Percentiles rank a stretch among this genome's conserved stretches.
Evolutionary conservation across 2,329 filamentous ascomycete species (phyloP).

Genomic region (Venturiaceae sp.): DNA sequence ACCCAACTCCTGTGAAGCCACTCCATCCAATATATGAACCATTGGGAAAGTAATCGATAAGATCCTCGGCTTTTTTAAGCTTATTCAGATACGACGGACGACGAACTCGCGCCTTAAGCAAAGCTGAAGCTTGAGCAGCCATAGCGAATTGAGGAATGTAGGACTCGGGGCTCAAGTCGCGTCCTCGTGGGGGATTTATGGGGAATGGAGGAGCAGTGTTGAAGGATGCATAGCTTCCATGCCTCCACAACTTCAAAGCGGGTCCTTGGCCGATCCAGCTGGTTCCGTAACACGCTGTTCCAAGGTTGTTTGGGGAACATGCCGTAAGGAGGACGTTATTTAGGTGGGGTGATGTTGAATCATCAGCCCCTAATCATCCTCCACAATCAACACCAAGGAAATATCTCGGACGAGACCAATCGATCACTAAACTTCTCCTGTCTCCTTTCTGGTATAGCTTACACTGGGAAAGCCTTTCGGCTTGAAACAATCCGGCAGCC

Average conservation of each 20-base stretch:
- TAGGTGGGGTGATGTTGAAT: background rate
- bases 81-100: conserved; percentile 72
- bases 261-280: background rate
- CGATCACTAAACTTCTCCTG: too few relatives aligned
- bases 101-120: conserved; percentile 65
- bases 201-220: background rate
- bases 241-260: background rate
- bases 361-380: background rate
- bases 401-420: background rate
- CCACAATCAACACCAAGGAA: background rate
- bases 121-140: conserved; percentile 47
- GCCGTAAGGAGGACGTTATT: background rate
- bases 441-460: too few relatives aligned
- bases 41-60: conserved; percentile 74
- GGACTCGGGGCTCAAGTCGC: background rate
- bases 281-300: background rate
- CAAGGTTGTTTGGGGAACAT: background rate
- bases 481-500: too few relatives aligned
- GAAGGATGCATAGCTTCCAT: background rate
- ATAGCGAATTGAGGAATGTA: conserved; percentile 26
- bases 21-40: conserved; percentile 85
- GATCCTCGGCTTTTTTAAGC: conserved; percentile 67
- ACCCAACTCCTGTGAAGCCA: conserved; percentile 56
- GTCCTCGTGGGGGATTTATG: background rate
- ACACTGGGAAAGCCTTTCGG: too few relatives aligned